Percentiles rank a stretch among this genome's conserved stretches.
Conservation (phyloP, 495 filamentous ascomycete genomes). For the Lophiotrema nucula region DNA sequence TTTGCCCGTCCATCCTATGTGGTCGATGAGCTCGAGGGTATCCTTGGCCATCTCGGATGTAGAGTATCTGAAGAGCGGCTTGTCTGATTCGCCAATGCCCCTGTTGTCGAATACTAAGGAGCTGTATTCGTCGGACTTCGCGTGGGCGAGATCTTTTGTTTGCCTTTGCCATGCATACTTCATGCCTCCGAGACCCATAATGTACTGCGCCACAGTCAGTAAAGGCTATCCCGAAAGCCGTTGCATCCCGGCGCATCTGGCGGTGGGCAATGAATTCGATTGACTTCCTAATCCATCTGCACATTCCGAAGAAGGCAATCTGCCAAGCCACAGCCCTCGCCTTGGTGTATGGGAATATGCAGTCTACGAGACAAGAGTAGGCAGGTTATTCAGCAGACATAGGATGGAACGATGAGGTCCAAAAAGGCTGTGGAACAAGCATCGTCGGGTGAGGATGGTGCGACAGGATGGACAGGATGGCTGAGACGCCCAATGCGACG, state of each 20-base stretch:
- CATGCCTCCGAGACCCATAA: slow-evolving; percentile 45
- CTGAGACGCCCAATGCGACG: slow-evolving; percentile 30
- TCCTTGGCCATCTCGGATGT: slow-evolving; percentile 76
- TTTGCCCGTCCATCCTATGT: slow-evolving; percentile 63
- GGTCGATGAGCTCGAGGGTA: slow-evolving; percentile 63
- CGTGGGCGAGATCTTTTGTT: slow-evolving; percentile 71
- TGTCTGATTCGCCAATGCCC: slow-evolving; percentile 75
- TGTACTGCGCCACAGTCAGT: slow-evolving; percentile 43
- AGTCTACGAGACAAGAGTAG: no score
- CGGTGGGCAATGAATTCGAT: no score
- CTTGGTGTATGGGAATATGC: no score
- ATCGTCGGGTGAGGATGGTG: slow-evolving; percentile 13
- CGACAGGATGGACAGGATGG: slow-evolving; percentile 12
- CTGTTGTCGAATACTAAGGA: slow-evolving; percentile 75
- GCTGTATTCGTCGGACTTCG: slow-evolving; percentile 63
- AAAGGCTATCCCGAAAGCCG: neutral
- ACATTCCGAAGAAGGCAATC: no score
- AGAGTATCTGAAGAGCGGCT: slow-evolving; percentile 67
- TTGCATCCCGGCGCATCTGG: neutral
- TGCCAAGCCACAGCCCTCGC: no score
- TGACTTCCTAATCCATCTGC: no score
- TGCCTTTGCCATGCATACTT: slow-evolving; percentile 69
- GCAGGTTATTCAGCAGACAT: no score
- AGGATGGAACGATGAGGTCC: slow-evolving; percentile 4
- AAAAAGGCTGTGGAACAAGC: slow-evolving; percentile 30